A percentile compares a stretch with the other conserved stretches of the same genome.
phyloP scores from a whole-genome alignment of 177 flowering plant species.

The Telopea speciosissima region DNA sequence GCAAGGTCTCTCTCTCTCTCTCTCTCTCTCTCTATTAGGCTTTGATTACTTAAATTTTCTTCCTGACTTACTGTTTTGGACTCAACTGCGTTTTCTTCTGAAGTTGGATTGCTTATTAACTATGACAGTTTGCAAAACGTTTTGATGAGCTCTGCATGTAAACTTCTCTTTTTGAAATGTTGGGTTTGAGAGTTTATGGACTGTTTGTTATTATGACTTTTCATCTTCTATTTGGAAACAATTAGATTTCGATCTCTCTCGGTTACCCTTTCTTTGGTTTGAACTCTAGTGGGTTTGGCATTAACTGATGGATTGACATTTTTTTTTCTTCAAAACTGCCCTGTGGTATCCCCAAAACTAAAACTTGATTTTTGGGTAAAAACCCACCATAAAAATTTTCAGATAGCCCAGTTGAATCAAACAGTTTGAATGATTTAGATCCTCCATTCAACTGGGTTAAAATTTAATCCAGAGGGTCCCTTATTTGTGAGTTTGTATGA shows the following conservation, averaged over 20 bases:
- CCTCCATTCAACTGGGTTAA: background rate
- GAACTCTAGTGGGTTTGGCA: background rate
- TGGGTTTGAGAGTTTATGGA: background rate
- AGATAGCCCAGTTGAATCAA: background rate
- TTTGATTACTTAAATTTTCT: background rate
- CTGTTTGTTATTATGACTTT: background rate
- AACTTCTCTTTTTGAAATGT: too few species aligned
- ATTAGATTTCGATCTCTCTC: too few species aligned
- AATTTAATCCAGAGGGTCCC: background rate
- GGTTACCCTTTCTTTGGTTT: too few species aligned
- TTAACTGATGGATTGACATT: background rate
- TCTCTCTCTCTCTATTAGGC: background rate
- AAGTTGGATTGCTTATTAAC: background rate
- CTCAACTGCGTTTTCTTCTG: background rate
- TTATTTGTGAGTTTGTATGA: background rate
- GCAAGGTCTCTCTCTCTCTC: constrained; percentile 51
- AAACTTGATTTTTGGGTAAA: too few species aligned
- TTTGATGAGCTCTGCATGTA: background rate
- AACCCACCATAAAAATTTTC: too few species aligned
- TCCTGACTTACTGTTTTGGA: too few species aligned
- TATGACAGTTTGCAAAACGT: background rate
- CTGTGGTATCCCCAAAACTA: too few species aligned
- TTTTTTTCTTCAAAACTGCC: too few species aligned
- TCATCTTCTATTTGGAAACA: background rate
- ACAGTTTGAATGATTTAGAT: background rate